Evolutionary conservation across 768 basidiomycete species (phyloP), one percentile per base, ranked within the genome.

Genomic region (Hortiboletus campestris): DNA sequence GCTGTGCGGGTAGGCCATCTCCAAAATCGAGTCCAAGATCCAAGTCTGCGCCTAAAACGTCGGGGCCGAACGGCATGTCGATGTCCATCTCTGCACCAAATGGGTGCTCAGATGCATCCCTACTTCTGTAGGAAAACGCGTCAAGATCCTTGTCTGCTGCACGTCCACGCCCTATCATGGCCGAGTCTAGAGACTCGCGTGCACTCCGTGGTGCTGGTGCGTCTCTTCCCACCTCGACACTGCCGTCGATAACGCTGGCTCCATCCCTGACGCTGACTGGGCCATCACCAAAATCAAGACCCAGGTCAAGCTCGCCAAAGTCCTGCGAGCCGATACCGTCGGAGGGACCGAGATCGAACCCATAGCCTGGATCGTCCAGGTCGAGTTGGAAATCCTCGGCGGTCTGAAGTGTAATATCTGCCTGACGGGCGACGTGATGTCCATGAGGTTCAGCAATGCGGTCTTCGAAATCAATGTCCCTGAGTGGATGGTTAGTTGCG

Each of bases 301-400:
- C 91, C 29, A 94, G 76, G 67, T 91, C 90, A 29, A 88, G 66
- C 39, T 84, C 86, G 53, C 63, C 72, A 66, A 86, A 89, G 67
- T 91, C 91, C 67, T 91, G 88, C 3, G 92, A 93, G 20, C 89
- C 91, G 60, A 94, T 90, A 34, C 90, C 92, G 60, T 88, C 89
- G 0, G 83, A 82, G 16, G 86, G 86, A 4, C 87, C 89, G 44
- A 91, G 79, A 63, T 89, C 90, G 57, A 90, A 90, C n/a, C 84
- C 84, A 61, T 85, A 87, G 40, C 72, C 73, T 9, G 69, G 67
- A 56, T 78, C 79, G 51, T 84, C 82, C 32, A 84, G 67, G 67
- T 85, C 88, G 60, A 86, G 81, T 46, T 83, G 78, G 58, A 88
- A 83, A 65, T 91, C 87, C 55, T 91, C 86, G 2, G 84, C 82